phyloP scores from a whole-genome alignment of 1,139 yeast species.

The Spencermartinsiella ligniputridi region DNA sequence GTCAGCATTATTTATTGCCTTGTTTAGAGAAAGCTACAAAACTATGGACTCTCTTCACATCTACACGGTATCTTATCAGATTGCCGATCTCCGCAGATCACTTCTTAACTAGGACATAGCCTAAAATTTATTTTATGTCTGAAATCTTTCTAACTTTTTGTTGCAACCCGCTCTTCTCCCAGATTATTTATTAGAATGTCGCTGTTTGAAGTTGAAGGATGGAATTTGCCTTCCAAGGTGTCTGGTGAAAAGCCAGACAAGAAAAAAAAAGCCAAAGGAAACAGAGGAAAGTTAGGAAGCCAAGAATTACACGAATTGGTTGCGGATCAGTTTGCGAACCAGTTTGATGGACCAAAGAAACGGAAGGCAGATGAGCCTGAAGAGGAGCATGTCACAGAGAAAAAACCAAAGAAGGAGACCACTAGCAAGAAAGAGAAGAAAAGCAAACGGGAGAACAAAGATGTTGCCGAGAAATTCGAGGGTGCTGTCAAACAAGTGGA shows the following conservation, averaged over 20 bases:
- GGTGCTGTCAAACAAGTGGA: slow-evolving; percentile 3
- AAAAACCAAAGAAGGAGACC: slow-evolving; percentile 8
- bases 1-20: too few relatives aligned
- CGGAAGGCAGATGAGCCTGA: slow-evolving; percentile 9
- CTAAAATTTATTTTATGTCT: too few relatives aligned
- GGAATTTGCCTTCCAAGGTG: slow-evolving; percentile 62
- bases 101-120: too few relatives aligned
- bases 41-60: too few relatives aligned
- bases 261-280: slow-evolving; percentile 11
- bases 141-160: too few relatives aligned
- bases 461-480: neutral
- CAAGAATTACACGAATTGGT: slow-evolving; percentile 17
- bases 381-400: slow-evolving; percentile 1
- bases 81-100: too few relatives aligned
- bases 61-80: too few relatives aligned
- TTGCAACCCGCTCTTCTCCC: too few relatives aligned
- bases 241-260: slow-evolving; percentile 35
- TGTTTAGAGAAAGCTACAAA: too few relatives aligned
- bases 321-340: slow-evolving; percentile 16
- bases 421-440: neutral
- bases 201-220: slow-evolving; percentile 74
- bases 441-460: neutral
- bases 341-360: slow-evolving; percentile 24
- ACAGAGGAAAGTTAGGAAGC: slow-evolving; percentile 7
- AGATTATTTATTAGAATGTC: too few relatives aligned